Evolutionary conservation across 75 land plant genomes (phyloP).

Genomic region (Larix kaempferi): DNA sequence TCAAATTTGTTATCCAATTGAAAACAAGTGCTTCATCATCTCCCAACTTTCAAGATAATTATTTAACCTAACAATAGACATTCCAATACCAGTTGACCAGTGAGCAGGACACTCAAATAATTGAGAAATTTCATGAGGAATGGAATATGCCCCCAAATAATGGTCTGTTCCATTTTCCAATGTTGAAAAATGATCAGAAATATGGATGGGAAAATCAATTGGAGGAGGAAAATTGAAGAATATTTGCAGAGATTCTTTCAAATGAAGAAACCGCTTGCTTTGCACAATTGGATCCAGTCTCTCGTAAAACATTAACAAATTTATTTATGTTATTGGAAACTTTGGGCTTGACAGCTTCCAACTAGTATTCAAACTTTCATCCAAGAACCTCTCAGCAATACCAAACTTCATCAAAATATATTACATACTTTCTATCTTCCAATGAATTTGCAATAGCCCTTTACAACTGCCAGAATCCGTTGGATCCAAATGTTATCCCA

Average conservation of each 20-base stretch:
- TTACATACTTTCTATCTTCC: slow-evolving; percentile 37
- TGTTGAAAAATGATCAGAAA: not conserved
- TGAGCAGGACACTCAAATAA: slow-evolving; percentile 2
- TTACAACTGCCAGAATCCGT: slow-evolving; percentile 80
- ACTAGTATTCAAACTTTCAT: not conserved
- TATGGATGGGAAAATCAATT: not conserved
- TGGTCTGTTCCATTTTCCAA: not conserved
- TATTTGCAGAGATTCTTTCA: not conserved
- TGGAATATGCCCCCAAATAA: not conserved
- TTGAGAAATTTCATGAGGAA: not conserved
- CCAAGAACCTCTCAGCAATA: slow-evolving; percentile 42
- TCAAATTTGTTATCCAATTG: slow-evolving; percentile 1
- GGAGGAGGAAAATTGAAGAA: not conserved
- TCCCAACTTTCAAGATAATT: slow-evolving; percentile 1
- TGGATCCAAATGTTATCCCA: slow-evolving; percentile 60
- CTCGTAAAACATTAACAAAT: not conserved
- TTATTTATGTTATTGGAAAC: not conserved
- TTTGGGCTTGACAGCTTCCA: slow-evolving; percentile 6
- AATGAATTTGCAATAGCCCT: slow-evolving; percentile 52
- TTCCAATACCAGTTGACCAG: slow-evolving; percentile 8
- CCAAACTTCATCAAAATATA: slow-evolving; percentile 71
- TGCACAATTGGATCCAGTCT: not conserved
- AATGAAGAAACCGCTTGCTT: slow-evolving; percentile 3
- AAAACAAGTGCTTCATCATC: slow-evolving; percentile 4
- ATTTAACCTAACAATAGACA: not conserved